Evolutionary conservation across 345 rosid genomes (phyloP).

Genomic region (Eucalyptus sp.): DNA sequence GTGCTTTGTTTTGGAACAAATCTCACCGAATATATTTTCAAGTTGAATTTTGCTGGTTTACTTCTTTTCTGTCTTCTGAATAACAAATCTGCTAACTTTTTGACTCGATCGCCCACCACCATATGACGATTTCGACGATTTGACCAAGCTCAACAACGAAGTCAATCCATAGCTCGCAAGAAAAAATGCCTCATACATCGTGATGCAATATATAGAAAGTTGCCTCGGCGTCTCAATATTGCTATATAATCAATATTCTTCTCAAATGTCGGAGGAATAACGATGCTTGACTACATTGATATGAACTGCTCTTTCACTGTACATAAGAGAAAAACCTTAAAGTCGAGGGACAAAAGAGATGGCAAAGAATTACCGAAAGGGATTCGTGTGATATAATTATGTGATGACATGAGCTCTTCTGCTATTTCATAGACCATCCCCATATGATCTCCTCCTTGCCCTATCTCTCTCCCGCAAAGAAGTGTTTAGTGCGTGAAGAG

Average conservation of each 20-base stretch:
- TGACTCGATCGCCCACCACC: background rate
- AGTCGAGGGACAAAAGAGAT: background rate
- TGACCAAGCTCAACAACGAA: background rate
- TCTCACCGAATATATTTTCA: background rate
- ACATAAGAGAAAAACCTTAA: background rate
- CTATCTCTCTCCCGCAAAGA: background rate
- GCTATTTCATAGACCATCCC: background rate
- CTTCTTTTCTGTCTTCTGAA: background rate
- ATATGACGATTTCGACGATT: background rate
- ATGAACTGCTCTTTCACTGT: background rate
- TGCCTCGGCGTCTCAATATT: background rate
- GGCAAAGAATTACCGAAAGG: background rate
- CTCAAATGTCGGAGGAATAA: background rate
- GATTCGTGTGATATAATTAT: background rate
- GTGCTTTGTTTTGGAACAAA: background rate
- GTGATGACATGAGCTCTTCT: background rate
- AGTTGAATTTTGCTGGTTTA: background rate
- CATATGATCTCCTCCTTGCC: background rate
- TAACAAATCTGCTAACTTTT: background rate
- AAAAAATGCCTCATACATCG: background rate
- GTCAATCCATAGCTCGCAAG: background rate
- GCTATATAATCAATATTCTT: background rate
- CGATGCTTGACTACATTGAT: background rate
- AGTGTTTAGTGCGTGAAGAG: background rate
- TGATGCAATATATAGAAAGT: background rate